These are phyloP conservation scores for Pyrenochaeta sp. DNA, from an alignment of 2,329 filamentous ascomycete species.

Conservation along the genomic window DNA sequence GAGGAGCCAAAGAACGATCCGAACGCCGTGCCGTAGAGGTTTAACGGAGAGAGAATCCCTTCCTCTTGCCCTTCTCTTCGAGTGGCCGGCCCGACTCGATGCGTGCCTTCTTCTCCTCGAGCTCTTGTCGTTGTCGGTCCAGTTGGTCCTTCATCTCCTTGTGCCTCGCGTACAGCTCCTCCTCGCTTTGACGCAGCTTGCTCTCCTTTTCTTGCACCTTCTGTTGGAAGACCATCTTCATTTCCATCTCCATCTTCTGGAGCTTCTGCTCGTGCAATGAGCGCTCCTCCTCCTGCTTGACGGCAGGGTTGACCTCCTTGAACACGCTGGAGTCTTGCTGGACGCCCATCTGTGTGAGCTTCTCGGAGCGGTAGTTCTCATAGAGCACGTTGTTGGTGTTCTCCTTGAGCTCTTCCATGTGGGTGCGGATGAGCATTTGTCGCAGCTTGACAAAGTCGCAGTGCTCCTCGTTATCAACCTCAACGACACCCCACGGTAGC, in stretches of 20 bases:
- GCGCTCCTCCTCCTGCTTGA: constrained; percentile 99
- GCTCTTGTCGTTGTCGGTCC: constrained; percentile 89
- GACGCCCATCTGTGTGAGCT: constrained; percentile 98
- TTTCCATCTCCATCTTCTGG: constrained; percentile 99
- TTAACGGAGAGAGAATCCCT: constrained; percentile 98
- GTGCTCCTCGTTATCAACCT: constrained; percentile 99
- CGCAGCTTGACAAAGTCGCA: constrained; percentile 99
- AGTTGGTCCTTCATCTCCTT: constrained; percentile 99
- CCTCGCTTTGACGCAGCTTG: constrained; percentile 99
- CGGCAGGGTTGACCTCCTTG: constrained; percentile 99
- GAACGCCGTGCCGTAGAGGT: constrained; percentile 13
- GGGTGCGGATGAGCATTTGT: constrained; percentile 99
- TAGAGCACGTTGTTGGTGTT: constrained; percentile 99
- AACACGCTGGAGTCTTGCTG: constrained; percentile 98
- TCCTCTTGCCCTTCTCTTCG: constrained; percentile 98
- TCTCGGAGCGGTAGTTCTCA: constrained; percentile 99
- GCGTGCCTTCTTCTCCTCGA: constrained; percentile 97
- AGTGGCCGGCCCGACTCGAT: constrained; percentile 94
- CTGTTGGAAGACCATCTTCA: constrained; percentile 99
- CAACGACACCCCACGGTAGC: constrained; percentile 98
- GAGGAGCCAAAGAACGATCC: constrained; percentile 12
- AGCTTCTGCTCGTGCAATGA: constrained; percentile 99
- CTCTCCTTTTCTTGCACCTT: constrained; percentile 99
- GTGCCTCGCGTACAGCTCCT: constrained; percentile 97
- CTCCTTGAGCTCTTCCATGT: constrained; percentile 99